Base-by-base conservation (phyloP, 2,329 filamentous ascomycete genomes). In the Coniochaeta sp. region DNA sequence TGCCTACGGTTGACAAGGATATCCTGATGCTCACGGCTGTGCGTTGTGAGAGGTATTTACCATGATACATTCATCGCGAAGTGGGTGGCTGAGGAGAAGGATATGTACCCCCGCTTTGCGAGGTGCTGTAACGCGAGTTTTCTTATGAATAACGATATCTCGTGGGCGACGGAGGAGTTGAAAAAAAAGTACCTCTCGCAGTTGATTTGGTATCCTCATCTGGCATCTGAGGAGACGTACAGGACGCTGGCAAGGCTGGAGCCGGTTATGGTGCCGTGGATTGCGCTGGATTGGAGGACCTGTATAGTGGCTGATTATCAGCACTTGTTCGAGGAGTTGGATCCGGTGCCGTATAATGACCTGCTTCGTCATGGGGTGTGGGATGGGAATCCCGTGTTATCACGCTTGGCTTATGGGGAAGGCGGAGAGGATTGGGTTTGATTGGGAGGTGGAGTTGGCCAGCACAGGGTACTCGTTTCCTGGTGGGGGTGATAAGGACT, bases 1-100 rank as follows among this genome's bases (percentile, higher is more conserved):
- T 76, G 8, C 75, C 74, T 5, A 64, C 64, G 0, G 63, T 70
- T 2, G 65, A 73, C 54, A 77, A 77, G 59, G 70, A 75, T 54
- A 55, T 73, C 1, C 67, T 76, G 7, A 72, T 75, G 28, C 62
- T 67, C 8, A 69, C 71, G 62, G 72, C 74, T 2, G 73, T 57
- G 55, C 9, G 7, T 62, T 17, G 26, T 61, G 24, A 54, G 58
- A 6, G 61, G 61, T 30, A 61, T 61, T 28, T 62, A 59, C 36
- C 61, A 62, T 17, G 59, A 61, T 28, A 59, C 57, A 6, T 38
- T 59, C 4, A 61, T 62, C 30, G 61, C 61, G 17, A 59, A 58
- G 32, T 61, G 61, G 61, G 58, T 36, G 57, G 55, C 61, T 10
- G 36, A 50, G 14, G 28, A 44, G 40, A 30, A 57, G 22, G 59